Percentiles rank a stretch among this genome's conserved stretches.
phyloP scores from a whole-genome alignment of 208 protist species.

The Strigomonas culicis region DNA sequence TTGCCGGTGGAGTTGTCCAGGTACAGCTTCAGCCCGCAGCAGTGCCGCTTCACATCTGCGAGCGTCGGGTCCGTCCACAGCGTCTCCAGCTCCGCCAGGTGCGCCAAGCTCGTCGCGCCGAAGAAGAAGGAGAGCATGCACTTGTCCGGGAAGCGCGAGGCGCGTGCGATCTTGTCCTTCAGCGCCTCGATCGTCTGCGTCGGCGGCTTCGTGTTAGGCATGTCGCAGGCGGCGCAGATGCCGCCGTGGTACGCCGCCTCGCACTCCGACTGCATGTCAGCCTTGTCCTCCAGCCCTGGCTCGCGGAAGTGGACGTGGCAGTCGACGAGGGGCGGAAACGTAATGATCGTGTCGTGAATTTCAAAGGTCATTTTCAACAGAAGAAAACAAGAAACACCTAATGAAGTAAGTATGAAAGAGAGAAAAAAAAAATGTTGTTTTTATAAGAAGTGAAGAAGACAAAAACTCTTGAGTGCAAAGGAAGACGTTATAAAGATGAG shows the following conservation, averaged over 20 bases:
- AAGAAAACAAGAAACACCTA: no score
- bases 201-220: conserved; percentile 86
- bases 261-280: conserved; percentile 87
- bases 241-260: conserved; percentile 90
- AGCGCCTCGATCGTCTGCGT: conserved; percentile 69
- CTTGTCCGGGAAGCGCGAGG: conserved; percentile 17
- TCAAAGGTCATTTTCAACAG: neutral
- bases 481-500: no score
- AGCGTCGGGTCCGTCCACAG: conserved; percentile 63
- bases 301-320: conserved; percentile 94
- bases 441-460: no score
- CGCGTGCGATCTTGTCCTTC: conserved; percentile 62
- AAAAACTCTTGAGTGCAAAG: no score
- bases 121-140: conserved; percentile 77
- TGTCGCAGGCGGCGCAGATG: conserved; percentile 78
- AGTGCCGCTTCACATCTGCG: conserved; percentile 45
- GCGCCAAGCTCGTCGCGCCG: conserved; percentile 58
- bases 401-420: neutral
- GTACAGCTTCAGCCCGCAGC: conserved; percentile 84
- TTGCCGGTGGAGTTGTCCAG: conserved; percentile 88
- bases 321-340: conserved; percentile 88
- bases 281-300: conserved; percentile 92
- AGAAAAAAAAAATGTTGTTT: conserved; percentile 1
- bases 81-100: conserved; percentile 62
- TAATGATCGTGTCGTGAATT: conserved; percentile 20